Percentiles rank a stretch among this genome's conserved stretches.
phyloP scores from a whole-genome alignment of 345 rosid species.

The Raphanus sativus region DNA sequence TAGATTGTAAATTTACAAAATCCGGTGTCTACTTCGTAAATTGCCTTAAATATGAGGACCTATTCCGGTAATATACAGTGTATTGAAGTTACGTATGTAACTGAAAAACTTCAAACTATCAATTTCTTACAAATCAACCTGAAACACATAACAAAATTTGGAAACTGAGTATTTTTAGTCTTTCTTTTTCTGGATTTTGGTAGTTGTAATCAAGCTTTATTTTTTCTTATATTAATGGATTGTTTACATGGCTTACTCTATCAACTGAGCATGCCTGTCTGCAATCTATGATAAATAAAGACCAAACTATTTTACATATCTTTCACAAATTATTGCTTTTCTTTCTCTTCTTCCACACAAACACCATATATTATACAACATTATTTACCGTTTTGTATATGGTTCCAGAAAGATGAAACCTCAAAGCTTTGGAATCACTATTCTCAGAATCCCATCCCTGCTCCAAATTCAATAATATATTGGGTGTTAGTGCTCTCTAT shows the following conservation, averaged over 20 bases:
- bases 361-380: constrained; percentile 10
- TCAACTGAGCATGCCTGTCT: constrained; percentile 20
- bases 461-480: background rate
- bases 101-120: background rate
- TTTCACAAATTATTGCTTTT: constrained; percentile 6
- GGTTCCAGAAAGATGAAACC: constrained; percentile 19
- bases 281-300: constrained; percentile 20
- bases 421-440: constrained; percentile 64
- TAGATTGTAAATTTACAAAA: background rate
- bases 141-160: background rate
- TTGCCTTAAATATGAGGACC: background rate
- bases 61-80: background rate
- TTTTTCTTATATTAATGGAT: constrained; percentile 8
- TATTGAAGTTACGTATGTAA: background rate
- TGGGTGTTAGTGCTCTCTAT: constrained; percentile 7
- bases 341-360: constrained; percentile 1
- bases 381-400: background rate
- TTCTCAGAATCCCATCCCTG: constrained; percentile 19
- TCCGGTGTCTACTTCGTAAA: background rate
- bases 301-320: constrained; percentile 31
- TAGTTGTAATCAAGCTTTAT: constrained; percentile 9
- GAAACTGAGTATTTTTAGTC: background rate
- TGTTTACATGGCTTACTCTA: constrained; percentile 33
- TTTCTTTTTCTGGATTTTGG: constrained; percentile 3
- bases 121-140: background rate